phyloP scores from a whole-genome alignment of 2,329 filamentous ascomycete genomes.

The Phoma herbarum region DNA sequence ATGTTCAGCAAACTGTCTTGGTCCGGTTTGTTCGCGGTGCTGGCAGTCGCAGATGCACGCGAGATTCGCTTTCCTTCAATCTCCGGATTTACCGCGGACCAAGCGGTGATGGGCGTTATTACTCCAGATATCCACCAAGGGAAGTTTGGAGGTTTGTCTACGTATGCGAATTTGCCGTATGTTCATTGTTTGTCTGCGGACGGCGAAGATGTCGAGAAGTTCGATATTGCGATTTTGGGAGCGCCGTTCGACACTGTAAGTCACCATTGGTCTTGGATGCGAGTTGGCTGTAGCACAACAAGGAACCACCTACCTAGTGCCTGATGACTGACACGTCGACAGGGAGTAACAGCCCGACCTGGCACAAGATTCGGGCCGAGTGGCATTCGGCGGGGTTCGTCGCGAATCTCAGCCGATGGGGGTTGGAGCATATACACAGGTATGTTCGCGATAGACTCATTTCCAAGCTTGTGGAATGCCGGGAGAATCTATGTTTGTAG shows the following conservation, averaged over 20 bases:
- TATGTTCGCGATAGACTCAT: slow-evolving; percentile 21
- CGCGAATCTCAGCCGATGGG: slow-evolving; percentile 54
- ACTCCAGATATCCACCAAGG: slow-evolving; percentile 42
- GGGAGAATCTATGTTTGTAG: not conserved
- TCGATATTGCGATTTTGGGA: slow-evolving; percentile 60
- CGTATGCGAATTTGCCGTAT: slow-evolving; percentile 60
- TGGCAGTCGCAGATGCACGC: slow-evolving; percentile 34
- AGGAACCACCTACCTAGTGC: not conserved
- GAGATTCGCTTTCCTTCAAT: slow-evolving; percentile 58
- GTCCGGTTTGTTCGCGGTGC: not conserved
- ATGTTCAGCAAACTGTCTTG: not conserved
- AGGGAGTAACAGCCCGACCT: slow-evolving; percentile 62
- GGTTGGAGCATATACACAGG: slow-evolving; percentile 62
- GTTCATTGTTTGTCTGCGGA: slow-evolving; percentile 56
- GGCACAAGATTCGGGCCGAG: slow-evolving; percentile 63
- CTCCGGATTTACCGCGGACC: slow-evolving; percentile 46
- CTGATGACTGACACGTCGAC: slow-evolving; percentile 14
- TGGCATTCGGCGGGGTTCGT: slow-evolving; percentile 61
- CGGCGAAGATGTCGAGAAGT: slow-evolving; percentile 50
- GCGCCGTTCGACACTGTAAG: slow-evolving; percentile 60
- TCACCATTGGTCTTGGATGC: slow-evolving; percentile 6
- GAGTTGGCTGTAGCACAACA: not conserved
- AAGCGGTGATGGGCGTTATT: slow-evolving; percentile 36
- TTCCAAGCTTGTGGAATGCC: not conserved
- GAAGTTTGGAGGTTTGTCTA: slow-evolving; percentile 55